phyloP scores from a whole-genome alignment of 208 protist species.

The Endotrypanum monterogeii region DNA sequence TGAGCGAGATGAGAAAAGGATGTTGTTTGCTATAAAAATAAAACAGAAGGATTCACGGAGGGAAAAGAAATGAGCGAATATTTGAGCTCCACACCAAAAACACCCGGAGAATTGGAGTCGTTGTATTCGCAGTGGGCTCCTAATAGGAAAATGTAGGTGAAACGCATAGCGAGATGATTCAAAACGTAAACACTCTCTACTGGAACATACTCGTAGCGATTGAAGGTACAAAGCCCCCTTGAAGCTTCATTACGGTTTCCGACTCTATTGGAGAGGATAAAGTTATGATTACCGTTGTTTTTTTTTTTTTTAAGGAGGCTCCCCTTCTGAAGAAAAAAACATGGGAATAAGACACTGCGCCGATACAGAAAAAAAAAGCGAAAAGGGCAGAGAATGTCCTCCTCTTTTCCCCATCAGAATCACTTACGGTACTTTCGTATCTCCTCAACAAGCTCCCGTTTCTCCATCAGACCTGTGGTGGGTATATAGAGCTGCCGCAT shows the following conservation, averaged over 20 bases:
- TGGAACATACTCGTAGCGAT: not conserved
- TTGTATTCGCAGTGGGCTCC: too few relatives aligned
- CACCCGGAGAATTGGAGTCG: too few relatives aligned
- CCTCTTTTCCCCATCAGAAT: not conserved
- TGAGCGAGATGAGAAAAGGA: not conserved
- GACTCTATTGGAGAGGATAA: not conserved
- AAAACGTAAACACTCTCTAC: not conserved
- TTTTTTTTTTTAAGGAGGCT: too few relatives aligned
- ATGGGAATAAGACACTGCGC: not conserved
- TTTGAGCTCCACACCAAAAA: not conserved
- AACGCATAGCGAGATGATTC: not conserved
- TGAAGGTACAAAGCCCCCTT: not conserved
- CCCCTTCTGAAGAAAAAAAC: not conserved
- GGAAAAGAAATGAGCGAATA: not conserved
- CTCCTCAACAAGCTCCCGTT: slow-evolving; percentile 52
- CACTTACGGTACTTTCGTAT: slow-evolving; percentile 55
- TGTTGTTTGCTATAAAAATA: not conserved
- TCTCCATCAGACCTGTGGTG: slow-evolving; percentile 53
- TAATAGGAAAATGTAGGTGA: not conserved
- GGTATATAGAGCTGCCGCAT: slow-evolving; percentile 52
- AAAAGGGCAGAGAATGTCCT: not conserved
- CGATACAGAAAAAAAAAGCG: not conserved
- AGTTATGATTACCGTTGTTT: not conserved
- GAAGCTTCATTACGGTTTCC: too few relatives aligned
- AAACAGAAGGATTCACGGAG: too few relatives aligned